phyloP scores from a whole-genome alignment of 495 filamentous ascomycete species.

The Aspergillus bridgeri region DNA sequence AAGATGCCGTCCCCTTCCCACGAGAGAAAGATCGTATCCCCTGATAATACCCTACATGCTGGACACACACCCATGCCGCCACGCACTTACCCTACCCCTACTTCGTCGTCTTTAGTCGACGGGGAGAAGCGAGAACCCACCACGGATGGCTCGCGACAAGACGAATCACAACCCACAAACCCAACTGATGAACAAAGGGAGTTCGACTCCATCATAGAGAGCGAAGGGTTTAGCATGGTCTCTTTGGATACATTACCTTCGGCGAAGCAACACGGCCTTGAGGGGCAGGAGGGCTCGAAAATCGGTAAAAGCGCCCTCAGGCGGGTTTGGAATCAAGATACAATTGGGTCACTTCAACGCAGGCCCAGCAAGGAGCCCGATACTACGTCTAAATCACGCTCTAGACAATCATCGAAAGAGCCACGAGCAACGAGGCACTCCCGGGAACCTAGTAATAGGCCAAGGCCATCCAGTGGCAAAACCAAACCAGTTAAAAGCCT shows the following conservation, averaged over 20 bases:
- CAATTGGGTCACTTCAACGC: conserved; percentile 8
- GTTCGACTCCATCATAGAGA: conserved; percentile 56
- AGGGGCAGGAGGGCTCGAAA: conserved; percentile 17
- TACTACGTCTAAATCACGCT: background rate
- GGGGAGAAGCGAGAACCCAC: conserved; percentile 26
- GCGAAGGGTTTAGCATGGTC: conserved; percentile 59
- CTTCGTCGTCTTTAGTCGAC: conserved; percentile 40
- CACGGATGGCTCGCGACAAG: conserved; percentile 5
- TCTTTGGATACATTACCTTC: conserved; percentile 53
- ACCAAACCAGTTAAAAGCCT: background rate
- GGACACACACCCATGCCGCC: conserved; percentile 28
- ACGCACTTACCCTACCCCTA: conserved; percentile 41
- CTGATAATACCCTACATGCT: conserved; percentile 30
- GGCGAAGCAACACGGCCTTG: conserved; percentile 35
- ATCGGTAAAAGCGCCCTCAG: conserved; percentile 23
- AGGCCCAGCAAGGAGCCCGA: background rate
- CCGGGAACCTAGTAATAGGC: background rate
- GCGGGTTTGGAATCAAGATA: conserved; percentile 27
- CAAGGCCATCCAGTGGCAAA: background rate
- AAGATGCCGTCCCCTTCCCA: conserved; percentile 39
- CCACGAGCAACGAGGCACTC: background rate
- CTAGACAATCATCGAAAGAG: background rate
- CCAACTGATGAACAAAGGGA: conserved; percentile 45
- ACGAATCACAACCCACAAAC: conserved; percentile 20
- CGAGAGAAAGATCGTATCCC: conserved; percentile 25